Conservation (phyloP, 306 rosid species). For the Clitoria ternatea region DNA sequence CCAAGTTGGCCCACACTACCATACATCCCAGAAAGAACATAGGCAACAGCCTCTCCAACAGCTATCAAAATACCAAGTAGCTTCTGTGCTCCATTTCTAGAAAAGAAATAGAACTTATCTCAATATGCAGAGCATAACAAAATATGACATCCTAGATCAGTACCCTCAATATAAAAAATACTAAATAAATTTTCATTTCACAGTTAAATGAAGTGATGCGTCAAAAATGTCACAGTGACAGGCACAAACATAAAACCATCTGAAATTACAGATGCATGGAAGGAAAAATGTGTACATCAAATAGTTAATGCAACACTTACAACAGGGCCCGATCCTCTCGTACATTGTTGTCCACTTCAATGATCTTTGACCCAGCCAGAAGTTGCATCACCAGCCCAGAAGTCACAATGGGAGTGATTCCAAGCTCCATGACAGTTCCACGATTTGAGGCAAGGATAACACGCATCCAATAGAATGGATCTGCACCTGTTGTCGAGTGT, state of each 20-base stretch:
- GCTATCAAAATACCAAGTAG: slow-evolving; percentile 91
- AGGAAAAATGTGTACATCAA: background rate
- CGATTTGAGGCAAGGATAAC: slow-evolving; percentile 90
- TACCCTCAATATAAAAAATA: background rate
- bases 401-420: slow-evolving; percentile 91
- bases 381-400: slow-evolving; percentile 94
- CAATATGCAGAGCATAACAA: background rate
- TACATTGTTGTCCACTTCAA: slow-evolving; percentile 90
- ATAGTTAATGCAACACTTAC: too few relatives aligned
- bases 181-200: background rate
- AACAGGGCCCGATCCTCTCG: slow-evolving; percentile 94
- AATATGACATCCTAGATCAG: background rate
- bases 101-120: background rate
- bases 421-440: slow-evolving; percentile 97
- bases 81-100: slow-evolving; percentile 88
- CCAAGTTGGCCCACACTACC: slow-evolving; percentile 99
- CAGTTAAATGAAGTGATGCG: background rate
- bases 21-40: slow-evolving; percentile 94
- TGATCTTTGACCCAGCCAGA: slow-evolving; percentile 82
- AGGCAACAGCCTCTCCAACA: slow-evolving; percentile 96
- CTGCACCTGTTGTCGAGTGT: slow-evolving; percentile 92
- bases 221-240: background rate
- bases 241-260: slow-evolving; percentile 1
- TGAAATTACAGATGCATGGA: background rate
- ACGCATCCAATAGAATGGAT: slow-evolving; percentile 98